These are phyloP conservation scores for Pleurotus citrinopileatus DNA, from an alignment of 768 basidiomycete genomes.

Conservation along the genomic window DNA sequence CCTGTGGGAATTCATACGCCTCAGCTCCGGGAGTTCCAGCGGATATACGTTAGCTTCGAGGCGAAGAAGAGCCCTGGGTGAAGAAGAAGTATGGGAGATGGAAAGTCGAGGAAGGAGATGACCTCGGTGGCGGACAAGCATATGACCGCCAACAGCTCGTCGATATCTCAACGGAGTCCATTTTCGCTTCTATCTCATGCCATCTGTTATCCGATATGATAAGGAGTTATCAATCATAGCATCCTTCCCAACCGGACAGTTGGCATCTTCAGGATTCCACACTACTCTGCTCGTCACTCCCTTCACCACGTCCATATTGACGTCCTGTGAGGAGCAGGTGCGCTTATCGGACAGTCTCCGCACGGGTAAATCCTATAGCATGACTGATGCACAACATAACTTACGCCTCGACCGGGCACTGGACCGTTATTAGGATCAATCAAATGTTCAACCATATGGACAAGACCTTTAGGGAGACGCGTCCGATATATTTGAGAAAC, in stretches of 20 bases:
- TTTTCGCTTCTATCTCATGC: background rate
- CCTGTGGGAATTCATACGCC: slow-evolving; percentile 41
- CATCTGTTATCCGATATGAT: slow-evolving; percentile 1
- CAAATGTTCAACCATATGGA: too few relatives aligned
- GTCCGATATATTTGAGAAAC: too few relatives aligned
- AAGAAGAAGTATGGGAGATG: slow-evolving; percentile 65
- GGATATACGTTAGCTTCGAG: slow-evolving; percentile 34
- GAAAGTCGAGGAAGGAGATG: slow-evolving; percentile 23
- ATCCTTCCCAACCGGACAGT: background rate
- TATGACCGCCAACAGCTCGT: background rate
- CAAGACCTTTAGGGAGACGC: too few relatives aligned
- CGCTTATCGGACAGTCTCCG: too few relatives aligned
- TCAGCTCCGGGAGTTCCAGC: background rate
- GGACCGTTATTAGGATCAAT: too few relatives aligned
- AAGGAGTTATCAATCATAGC: background rate
- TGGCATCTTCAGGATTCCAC: background rate
- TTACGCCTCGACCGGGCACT: too few relatives aligned
- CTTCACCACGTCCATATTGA: too few relatives aligned
- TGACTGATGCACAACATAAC: too few relatives aligned
- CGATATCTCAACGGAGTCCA: background rate
- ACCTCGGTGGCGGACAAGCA: slow-evolving; percentile 14
- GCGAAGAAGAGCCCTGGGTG: slow-evolving; percentile 37
- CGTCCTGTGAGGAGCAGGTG: too few relatives aligned
- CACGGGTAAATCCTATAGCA: too few relatives aligned
- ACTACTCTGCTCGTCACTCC: background rate